Evolutionary conservation across 176 grass and related monocot species (phyloP), one percentile per base, ranked within the genome.

Genomic region (Pontederia paniculata): DNA sequence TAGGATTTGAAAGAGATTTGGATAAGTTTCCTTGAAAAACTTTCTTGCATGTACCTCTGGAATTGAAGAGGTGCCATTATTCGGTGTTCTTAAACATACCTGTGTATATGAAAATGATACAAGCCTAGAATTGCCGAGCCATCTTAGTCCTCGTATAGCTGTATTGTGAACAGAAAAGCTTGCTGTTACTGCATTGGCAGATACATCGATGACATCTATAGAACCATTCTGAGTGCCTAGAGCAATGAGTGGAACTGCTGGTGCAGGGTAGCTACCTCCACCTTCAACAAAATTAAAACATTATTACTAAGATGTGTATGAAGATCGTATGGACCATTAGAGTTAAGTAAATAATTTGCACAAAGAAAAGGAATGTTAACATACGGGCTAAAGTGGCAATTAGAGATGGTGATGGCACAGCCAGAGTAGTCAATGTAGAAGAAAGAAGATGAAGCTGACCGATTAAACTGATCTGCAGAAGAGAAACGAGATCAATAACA

Each of bases 381-480:
- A 48, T 87, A 97, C 91, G 82, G 23, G 91, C 91, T 68, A 97
- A 79, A 76, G 91, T 97, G 69, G 91, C 91, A 71, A 89, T 87
- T 70, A 97, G 71, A 74, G 91, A 97, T 73, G 91, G 91, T 55
- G 85, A 90, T 69, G 91, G 91, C 68, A 97, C 82, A 10, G 91
- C 86, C 54, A 97, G 74, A n/a, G 86, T 97, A 60, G 91, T 86
- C 64, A 97, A 74, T n/a, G 91, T 89, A 65, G 86, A 97, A 21
- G 91, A 97, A 84, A 97, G 73, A 87, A 97, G 91, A 90, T 97
- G 91, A 73, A 97, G 91, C 71, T 97, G 82, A 5, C 91, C 91
- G 44, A 74, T 90, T 74, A 97, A 84, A 82, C 76, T 90, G 60
- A 97, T 90, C 91, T 97, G 82, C 70, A 87, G 41, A 48, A 41